Evolutionary conservation across 805 yeast species (phyloP).

Genomic region (Lipomyces chichibuensis): DNA sequence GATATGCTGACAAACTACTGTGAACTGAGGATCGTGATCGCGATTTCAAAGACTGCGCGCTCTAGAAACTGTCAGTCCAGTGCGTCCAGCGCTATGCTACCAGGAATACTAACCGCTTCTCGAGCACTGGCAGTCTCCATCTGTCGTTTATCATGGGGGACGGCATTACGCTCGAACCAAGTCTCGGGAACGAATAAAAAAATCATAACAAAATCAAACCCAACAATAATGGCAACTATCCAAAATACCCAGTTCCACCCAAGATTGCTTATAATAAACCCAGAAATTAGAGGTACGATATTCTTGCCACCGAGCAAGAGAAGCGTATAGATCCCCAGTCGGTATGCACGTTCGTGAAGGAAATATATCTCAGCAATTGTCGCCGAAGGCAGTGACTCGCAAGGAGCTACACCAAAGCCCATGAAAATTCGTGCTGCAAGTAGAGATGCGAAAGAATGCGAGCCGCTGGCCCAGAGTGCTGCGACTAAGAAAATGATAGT

Average conservation of each 20-base stretch:
- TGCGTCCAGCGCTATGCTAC: background rate
- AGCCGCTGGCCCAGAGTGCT: conserved; percentile 57
- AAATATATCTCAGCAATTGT: conserved; percentile 65
- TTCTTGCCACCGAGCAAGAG: conserved; percentile 60
- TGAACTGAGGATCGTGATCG: conserved; percentile 3
- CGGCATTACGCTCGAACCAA: conserved; percentile 62
- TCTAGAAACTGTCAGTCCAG: background rate
- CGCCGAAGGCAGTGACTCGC: conserved; percentile 62
- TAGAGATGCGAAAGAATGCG: conserved; percentile 53
- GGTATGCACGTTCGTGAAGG: conserved; percentile 63
- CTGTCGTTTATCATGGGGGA: conserved; percentile 51
- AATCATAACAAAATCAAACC: conserved; percentile 50
- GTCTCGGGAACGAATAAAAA: conserved; percentile 66
- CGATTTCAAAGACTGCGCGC: background rate
- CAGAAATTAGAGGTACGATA: conserved; percentile 59
- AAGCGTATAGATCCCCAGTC: conserved; percentile 61
- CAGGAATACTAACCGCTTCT: conserved; percentile 38
- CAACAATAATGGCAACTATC: conserved; percentile 59
- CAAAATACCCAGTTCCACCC: conserved; percentile 66
- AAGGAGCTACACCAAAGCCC: conserved; percentile 65
- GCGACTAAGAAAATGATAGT: conserved; percentile 56
- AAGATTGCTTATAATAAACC: conserved; percentile 53
- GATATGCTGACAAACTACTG: background rate
- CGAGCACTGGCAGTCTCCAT: conserved; percentile 55
- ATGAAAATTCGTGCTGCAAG: conserved; percentile 61